Conservation (phyloP, 2,329 filamentous ascomycete genomes). For the Curvularia lunata region DNA sequence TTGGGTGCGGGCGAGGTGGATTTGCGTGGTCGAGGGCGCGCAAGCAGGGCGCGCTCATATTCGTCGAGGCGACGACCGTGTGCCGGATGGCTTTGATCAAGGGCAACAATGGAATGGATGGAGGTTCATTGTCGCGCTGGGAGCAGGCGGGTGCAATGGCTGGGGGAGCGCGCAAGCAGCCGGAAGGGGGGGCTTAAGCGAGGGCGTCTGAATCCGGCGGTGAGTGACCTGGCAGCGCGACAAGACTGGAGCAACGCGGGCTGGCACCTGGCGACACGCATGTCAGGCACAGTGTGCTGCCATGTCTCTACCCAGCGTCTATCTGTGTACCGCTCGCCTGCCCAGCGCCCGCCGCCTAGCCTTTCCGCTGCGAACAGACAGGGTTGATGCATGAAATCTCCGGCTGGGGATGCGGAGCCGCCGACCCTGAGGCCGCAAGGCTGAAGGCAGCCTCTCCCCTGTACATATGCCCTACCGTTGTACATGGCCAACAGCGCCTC, state of each 20-base stretch:
- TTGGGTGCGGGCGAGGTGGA: conserved; percentile 9
- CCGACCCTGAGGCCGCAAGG: conserved; percentile 20
- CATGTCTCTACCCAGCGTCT: too few species aligned
- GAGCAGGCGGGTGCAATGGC: conserved; percentile 12
- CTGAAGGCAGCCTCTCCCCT: conserved; percentile 18
- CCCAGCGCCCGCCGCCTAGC: conserved; percentile 2
- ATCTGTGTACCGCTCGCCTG: too few species aligned
- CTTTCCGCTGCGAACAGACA: conserved; percentile 17
- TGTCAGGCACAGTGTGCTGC: too few species aligned
- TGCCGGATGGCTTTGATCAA: conserved; percentile 11
- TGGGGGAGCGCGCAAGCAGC: conserved; percentile 21
- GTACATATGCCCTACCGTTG: neutral
- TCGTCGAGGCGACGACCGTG: conserved; percentile 11
- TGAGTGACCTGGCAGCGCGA: conserved; percentile 24
- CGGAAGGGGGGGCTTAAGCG: conserved; percentile 19
- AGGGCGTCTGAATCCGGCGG: conserved; percentile 18
- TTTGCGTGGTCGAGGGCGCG: conserved; percentile 15
- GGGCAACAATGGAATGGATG: conserved; percentile 22
- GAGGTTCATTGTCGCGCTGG: conserved; percentile 28
- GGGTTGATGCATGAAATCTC: conserved; percentile 25
- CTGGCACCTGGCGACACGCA: too few species aligned
- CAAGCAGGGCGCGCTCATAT: conserved; percentile 27
- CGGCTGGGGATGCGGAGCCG: conserved; percentile 15
- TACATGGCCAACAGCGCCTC: neutral
- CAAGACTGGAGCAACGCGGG: too few species aligned